phyloP scores from a whole-genome alignment of 805 yeast species.

The Teunomyces cretensis region DNA sequence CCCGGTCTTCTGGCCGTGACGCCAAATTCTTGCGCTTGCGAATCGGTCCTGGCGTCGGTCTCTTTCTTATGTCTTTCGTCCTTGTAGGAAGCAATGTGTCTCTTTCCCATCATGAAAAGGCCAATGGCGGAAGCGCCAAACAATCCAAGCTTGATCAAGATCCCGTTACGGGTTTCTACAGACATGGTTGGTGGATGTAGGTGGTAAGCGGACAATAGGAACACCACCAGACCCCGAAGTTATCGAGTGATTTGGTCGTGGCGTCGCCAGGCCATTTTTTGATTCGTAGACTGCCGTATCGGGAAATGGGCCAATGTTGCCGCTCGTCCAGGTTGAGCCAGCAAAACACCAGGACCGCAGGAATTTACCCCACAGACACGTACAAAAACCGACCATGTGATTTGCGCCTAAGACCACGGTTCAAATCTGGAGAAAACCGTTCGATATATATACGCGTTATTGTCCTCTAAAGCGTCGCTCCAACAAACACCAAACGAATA shows the following conservation, averaged over 20 bases:
- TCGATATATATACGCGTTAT: conserved; percentile 5
- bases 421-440: conserved; percentile 1
- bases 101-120: conserved; percentile 34
- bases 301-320: no score
- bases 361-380: conserved; percentile 3
- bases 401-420: conserved; percentile 12
- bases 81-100: conserved; percentile 32
- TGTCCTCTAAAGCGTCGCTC: no score
- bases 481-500: no score
- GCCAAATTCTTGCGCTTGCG: conserved; percentile 30
- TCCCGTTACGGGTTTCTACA: conserved; percentile 39
- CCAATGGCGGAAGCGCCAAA: conserved; percentile 32
- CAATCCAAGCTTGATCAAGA: conserved; percentile 33
- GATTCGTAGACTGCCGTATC: no score
- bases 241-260: no score
- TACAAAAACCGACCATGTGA: background rate
- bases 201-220: no score
- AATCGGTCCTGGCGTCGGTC: conserved; percentile 35
- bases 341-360: no score
- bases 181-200: conserved; percentile 7
- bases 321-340: no score
- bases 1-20: conserved; percentile 50
- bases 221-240: conserved; percentile 1
- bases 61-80: conserved; percentile 35
- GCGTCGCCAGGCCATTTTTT: no score